Percentiles rank a stretch among this genome's conserved stretches.
Evolutionary conservation across 805 yeast species (phyloP).

Genomic region (Scheffersomyces amazonensis): DNA sequence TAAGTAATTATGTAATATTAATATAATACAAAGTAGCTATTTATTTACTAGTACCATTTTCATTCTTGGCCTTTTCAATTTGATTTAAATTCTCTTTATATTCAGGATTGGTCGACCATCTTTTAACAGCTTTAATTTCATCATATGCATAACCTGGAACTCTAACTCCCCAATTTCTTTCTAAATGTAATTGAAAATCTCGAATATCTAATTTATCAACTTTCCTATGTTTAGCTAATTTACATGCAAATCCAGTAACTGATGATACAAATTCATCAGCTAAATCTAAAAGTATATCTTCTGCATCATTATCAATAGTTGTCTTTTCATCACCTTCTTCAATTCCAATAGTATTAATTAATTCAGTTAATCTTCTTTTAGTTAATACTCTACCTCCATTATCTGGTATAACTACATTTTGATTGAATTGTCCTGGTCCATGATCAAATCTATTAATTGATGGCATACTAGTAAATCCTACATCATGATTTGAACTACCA

Average conservation of each 20-base stretch:
- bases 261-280: conserved; percentile 94
- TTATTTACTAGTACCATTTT: not conserved
- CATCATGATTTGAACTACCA: conserved; percentile 70
- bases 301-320: conserved; percentile 90
- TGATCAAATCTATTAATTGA: conserved; percentile 51
- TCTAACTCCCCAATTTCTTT: conserved; percentile 90
- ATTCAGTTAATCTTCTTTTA: conserved; percentile 83
- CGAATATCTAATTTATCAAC: conserved; percentile 80
- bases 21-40: not conserved
- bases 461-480: conserved; percentile 81
- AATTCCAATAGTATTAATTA: conserved; percentile 75
- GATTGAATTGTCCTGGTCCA: conserved; percentile 32
- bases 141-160: conserved; percentile 92
- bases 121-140: conserved; percentile 76
- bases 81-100: conserved; percentile 56
- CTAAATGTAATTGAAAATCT: conserved; percentile 89
- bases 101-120: conserved; percentile 61
- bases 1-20: not conserved
- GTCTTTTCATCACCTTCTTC: conserved; percentile 92
- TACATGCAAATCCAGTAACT: conserved; percentile 89
- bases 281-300: conserved; percentile 81
- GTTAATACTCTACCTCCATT: conserved; percentile 82
- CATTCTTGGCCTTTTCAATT: conserved; percentile 3
- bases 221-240: conserved; percentile 91
- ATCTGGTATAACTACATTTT: conserved; percentile 33